These are phyloP conservation scores for Ricinus communis DNA, from an alignment of 345 rosid genomes.

Conservation along the genomic window DNA sequence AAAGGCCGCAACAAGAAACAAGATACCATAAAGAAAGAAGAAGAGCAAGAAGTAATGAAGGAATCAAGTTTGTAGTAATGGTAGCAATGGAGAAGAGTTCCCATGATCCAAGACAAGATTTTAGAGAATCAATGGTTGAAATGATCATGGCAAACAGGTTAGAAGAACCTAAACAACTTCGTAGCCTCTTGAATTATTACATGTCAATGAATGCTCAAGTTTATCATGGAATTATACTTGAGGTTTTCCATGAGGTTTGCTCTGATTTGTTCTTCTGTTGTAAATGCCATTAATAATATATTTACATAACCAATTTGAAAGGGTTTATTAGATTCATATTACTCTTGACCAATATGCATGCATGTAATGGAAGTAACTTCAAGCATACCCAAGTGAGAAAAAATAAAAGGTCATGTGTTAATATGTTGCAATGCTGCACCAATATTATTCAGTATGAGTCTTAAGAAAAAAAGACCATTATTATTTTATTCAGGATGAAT, in stretches of 20 bases:
- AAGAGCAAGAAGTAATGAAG: constrained; percentile 26
- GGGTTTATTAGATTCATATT: too few species aligned
- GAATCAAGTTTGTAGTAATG: constrained; percentile 70
- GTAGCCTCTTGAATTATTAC: constrained; percentile 78
- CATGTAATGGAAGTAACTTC: too few species aligned
- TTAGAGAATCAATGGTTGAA: constrained; percentile 74
- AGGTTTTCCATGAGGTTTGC: constrained; percentile 83
- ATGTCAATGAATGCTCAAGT: constrained; percentile 73
- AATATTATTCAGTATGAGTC: too few species aligned
- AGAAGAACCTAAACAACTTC: constrained; percentile 61
- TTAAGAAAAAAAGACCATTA: too few species aligned
- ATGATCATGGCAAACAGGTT: constrained; percentile 69
- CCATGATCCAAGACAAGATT: constrained; percentile 72
- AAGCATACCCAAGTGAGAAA: too few species aligned
- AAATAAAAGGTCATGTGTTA: too few species aligned
- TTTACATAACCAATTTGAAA: too few species aligned
- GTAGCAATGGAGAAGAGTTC: constrained; percentile 85
- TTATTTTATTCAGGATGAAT: too few species aligned
- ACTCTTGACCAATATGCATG: too few species aligned
- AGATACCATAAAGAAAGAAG: constrained; percentile 34
- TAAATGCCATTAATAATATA: constrained; percentile 39
- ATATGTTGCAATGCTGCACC: too few species aligned
- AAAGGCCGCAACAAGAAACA: constrained; percentile 40
- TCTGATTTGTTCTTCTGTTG: constrained; percentile 53
- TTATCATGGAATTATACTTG: constrained; percentile 57